Conservation (phyloP, 2,329 filamentous ascomycete genomes). For the Calonectria pseudoturangicola region DNA sequence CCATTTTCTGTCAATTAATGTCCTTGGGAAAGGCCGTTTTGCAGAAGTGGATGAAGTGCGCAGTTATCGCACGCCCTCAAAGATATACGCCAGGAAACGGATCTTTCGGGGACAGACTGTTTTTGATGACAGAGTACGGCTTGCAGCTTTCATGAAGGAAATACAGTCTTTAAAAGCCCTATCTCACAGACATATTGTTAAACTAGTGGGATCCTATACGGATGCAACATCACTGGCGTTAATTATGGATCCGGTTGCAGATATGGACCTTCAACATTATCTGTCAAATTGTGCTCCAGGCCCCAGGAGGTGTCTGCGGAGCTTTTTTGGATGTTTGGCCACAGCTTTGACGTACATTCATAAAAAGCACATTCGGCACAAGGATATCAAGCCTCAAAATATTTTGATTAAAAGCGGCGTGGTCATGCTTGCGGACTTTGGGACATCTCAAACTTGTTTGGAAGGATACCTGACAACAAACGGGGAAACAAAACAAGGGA, state of each 20-base stretch:
- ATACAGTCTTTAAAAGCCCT: not conserved
- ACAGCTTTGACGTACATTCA: not conserved
- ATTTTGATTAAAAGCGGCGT: not conserved
- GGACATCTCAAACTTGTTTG: not conserved
- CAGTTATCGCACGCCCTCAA: not conserved
- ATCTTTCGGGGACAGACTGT: not conserved
- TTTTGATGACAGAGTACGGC: not conserved
- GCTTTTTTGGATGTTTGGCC: not conserved
- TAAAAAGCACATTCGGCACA: not conserved
- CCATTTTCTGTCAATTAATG: not conserved
- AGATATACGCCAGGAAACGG: not conserved
- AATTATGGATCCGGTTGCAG: not conserved
- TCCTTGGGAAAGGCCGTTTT: not conserved
- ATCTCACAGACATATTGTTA: not conserved
- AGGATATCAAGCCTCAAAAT: not conserved
- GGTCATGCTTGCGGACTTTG: slow-evolving; percentile 3
- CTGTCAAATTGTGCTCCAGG: not conserved
- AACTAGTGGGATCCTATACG: not conserved
- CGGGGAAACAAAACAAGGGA: not conserved
- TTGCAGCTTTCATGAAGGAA: not conserved
- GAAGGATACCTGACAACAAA: not conserved
- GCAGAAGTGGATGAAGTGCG: not conserved
- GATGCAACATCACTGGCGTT: not conserved
- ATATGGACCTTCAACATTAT: not conserved
- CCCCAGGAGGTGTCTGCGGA: not conserved